Evolutionary conservation across 1,139 yeast genomes (phyloP), one percentile per base, ranked within the genome.

Genomic region (Blastobotrys proliferans): DNA sequence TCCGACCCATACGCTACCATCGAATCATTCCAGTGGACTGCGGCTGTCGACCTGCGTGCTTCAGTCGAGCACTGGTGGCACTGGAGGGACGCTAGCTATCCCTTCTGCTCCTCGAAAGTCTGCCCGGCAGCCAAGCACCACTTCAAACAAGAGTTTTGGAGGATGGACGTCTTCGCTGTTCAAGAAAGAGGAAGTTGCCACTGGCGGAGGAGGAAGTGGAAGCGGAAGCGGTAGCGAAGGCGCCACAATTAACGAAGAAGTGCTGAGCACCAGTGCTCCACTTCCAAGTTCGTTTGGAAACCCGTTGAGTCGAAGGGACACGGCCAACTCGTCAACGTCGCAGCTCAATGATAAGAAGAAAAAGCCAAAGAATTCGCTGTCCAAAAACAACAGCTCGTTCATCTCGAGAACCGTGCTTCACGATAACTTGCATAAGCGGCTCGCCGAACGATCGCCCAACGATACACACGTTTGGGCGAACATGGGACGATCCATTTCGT

Each of bases 341-440:
- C n/a, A n/a, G n/a, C n/a, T n/a, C n/a, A 38, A 33, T 19, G 41
- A 22, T 18, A 20, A 27, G 22, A 21, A 18, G 22, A 37, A 37
- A 6, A 29, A 38, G 44, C 67, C 67, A 20, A 58, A 63, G 40
- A 60, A 53, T 47, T 59, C 56, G 36, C 52, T 67, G 46, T 52
- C 61, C 6, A 67, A 65, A 48, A 66, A 64, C 56, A 66, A 63
- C 41, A 62, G 69, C 11, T 60, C 70, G 17, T 67, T 64, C 43
- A 58, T 68, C 10, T 61, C 68, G 9, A 56, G 70, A 25, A 58
- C 69, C 6, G 56, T 67, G 27, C 58, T 64, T n/a, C 65, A 62
- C 41, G 72, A 67, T 34, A 51, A 54, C 22, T 54, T 62, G 38
- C 49, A 56, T 11, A 58, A 57, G 41, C 61, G 69, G 22, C 46